Evolutionary conservation across 2,329 filamentous ascomycete species (phyloP).

Genomic region (Juglanconis sp.): DNA sequence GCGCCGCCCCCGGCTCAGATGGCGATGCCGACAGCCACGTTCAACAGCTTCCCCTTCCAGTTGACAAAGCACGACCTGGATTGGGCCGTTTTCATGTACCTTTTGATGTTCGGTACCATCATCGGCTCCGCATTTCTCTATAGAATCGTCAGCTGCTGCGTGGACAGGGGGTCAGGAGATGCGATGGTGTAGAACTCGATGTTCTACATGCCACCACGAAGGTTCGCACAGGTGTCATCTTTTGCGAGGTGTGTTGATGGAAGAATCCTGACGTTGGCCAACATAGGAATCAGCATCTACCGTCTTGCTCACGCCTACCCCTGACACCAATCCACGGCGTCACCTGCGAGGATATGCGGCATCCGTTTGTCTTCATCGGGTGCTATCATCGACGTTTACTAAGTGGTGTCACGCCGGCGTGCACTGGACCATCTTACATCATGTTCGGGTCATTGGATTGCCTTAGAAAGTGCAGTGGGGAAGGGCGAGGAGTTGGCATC

Average conservation of each 20-base stretch:
- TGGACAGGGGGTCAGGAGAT: not conserved
- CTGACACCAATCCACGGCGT: not conserved
- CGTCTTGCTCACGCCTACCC: not conserved
- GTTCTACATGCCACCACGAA: not conserved
- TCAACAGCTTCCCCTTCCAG: constrained; percentile 12
- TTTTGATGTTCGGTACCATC: constrained; percentile 7
- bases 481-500: not conserved
- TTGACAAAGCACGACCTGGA: constrained; percentile 9
- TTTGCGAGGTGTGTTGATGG: not conserved
- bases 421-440: not conserved
- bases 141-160: constrained; percentile 7
- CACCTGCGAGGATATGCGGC: not conserved
- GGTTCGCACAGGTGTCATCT: not conserved
- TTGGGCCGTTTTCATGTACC: constrained; percentile 11
- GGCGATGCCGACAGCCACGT: constrained; percentile 1
- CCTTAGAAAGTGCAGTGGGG: not conserved
- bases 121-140: constrained; percentile 2
- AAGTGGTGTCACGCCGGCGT: not conserved
- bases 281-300: not conserved
- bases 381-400: not conserved
- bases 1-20: not conserved
- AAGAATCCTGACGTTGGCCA: not conserved
- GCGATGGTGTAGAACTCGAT: not conserved
- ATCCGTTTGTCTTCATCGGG: not conserved
- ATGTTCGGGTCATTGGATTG: not conserved